Evolutionary conservation across 768 basidiomycete species (phyloP).

Genomic region (Suillus variegatus): DNA sequence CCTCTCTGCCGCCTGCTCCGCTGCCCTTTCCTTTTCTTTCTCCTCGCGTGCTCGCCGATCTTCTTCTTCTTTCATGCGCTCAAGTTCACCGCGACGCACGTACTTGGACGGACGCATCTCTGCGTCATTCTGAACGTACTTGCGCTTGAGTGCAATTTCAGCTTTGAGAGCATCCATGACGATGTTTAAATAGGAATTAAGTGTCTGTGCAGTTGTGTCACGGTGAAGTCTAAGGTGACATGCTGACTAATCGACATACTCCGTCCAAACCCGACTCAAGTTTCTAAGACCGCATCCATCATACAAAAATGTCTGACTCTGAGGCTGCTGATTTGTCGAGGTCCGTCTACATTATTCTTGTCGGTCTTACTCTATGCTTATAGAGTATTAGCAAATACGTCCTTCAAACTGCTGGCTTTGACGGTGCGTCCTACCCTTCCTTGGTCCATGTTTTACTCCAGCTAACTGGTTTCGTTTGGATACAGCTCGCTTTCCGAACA

Average conservation of each 20-base stretch:
- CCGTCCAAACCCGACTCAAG: slow-evolving; percentile 25
- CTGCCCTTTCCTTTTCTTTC: slow-evolving; percentile 35
- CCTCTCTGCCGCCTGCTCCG: slow-evolving; percentile 22
- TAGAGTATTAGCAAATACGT: slow-evolving; percentile 65
- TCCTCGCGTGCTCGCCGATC: slow-evolving; percentile 35
- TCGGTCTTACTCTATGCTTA: slow-evolving; percentile 12
- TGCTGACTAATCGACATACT: slow-evolving; percentile 38
- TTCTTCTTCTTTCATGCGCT: slow-evolving; percentile 58
- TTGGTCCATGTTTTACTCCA: not conserved
- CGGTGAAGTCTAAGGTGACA: not conserved
- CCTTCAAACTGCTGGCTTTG: slow-evolving; percentile 95
- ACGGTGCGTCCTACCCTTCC: slow-evolving; percentile 52
- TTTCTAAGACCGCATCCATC: slow-evolving; percentile 35
- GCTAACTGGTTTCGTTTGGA: slow-evolving; percentile 4
- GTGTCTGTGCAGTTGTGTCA: not conserved
- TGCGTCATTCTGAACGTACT: slow-evolving; percentile 56
- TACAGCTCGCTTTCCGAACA: slow-evolving; percentile 85
- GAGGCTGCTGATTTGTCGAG: slow-evolving; percentile 46
- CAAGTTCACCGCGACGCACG: slow-evolving; percentile 88
- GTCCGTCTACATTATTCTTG: slow-evolving; percentile 31
- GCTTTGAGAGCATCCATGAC: slow-evolving; percentile 89
- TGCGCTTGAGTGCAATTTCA: slow-evolving; percentile 87
- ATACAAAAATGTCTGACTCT: slow-evolving; percentile 59
- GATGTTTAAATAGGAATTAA: slow-evolving; percentile 4
- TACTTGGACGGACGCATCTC: slow-evolving; percentile 74